Conservation (phyloP, 345 rosid genomes). For the Erysimum cheiranthoides region DNA sequence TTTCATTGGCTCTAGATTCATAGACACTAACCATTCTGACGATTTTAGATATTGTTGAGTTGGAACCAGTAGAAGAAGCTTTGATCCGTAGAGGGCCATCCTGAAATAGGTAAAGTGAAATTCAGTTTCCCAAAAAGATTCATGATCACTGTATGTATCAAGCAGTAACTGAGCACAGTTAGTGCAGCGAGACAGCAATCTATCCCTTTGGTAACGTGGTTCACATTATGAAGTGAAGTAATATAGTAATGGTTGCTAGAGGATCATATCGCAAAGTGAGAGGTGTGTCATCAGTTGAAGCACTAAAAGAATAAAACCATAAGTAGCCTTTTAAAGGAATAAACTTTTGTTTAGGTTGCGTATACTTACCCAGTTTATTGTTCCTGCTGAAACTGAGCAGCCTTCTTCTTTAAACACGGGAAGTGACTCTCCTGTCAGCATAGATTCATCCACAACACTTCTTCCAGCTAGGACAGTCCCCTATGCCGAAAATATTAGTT, state of each 20-base stretch:
- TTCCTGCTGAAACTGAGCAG: conserved; percentile 85
- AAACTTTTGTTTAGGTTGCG: conserved; percentile 5
- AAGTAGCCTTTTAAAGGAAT: background rate
- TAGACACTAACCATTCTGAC: conserved; percentile 71
- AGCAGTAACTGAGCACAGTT: conserved; percentile 1
- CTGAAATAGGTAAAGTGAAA: conserved; percentile 55
- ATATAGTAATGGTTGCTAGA: background rate
- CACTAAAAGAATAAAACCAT: conserved; percentile 1
- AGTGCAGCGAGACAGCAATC: conserved; percentile 9
- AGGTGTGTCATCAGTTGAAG: conserved; percentile 3
- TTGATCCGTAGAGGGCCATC: conserved; percentile 92
- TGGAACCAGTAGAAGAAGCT: conserved; percentile 84
- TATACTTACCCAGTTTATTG: conserved; percentile 81
- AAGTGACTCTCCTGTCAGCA: conserved; percentile 97
- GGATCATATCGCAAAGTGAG: conserved; percentile 1
- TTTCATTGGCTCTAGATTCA: conserved; percentile 18
- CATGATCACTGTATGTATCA: conserved; percentile 1
- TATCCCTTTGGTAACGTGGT: background rate
- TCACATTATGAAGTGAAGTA: conserved; percentile 1
- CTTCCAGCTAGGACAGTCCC: conserved; percentile 90
- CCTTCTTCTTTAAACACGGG: conserved; percentile 89
- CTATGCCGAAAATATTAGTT: conserved; percentile 47
- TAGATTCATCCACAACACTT: conserved; percentile 97
- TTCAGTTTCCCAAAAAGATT: background rate
- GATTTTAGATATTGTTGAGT: conserved; percentile 88